phyloP scores from a whole-genome alignment of 1,139 yeast genomes.

The Taiozyma sp. region DNA sequence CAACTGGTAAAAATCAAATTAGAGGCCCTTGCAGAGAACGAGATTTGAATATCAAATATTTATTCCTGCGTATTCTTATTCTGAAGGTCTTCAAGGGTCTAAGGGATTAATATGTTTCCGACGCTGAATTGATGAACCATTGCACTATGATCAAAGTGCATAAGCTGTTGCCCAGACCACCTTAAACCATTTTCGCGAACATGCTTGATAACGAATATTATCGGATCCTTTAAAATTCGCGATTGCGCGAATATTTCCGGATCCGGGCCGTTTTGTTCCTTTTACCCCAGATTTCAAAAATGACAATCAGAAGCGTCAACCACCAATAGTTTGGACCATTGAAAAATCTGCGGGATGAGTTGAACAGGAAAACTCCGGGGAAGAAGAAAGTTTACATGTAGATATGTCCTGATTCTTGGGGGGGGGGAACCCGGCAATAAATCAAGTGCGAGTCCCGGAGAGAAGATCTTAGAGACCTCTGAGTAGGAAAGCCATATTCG shows the following conservation, averaged over 20 bases:
- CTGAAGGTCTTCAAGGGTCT: no score
- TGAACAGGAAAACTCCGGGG: neutral
- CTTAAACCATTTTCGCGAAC: neutral
- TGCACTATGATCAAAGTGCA: no score
- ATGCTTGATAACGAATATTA: neutral
- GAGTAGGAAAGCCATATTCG: neutral
- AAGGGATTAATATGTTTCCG: no score
- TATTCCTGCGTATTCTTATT: no score
- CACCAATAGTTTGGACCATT: neutral
- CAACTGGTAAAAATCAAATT: no score
- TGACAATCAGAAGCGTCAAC: neutral
- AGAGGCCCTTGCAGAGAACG: no score
- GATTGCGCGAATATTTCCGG: constrained; percentile 2
- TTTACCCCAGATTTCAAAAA: constrained; percentile 15
- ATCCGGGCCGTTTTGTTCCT: neutral
- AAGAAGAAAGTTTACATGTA: neutral
- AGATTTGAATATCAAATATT: no score
- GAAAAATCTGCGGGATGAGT: neutral
- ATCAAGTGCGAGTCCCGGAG: neutral
- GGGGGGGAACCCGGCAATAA: neutral
- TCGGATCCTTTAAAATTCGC: constrained; percentile 4
- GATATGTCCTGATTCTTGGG: neutral
- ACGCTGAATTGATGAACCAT: no score
- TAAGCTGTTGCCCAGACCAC: no score
- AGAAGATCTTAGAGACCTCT: neutral